Percentiles rank a stretch among this genome's conserved stretches.
Conservation (phyloP, 2,329 filamentous ascomycete genomes). For the Fusarium goolgardi region DNA sequence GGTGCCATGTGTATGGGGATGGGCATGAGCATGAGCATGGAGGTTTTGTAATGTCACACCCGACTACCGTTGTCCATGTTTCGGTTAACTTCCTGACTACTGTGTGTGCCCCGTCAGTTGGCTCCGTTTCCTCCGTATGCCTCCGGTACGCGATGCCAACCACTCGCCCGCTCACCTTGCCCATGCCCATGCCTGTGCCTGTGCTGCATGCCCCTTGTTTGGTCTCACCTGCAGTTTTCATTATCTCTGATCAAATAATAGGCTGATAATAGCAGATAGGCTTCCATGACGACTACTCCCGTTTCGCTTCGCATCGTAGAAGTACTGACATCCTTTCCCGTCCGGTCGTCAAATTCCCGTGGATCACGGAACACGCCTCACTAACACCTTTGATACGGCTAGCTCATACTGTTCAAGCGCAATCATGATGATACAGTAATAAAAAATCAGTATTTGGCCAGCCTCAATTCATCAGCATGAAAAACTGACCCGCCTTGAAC, state of each 20-base stretch:
- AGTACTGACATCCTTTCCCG: conserved; percentile 2
- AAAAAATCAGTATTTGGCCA: conserved; percentile 14
- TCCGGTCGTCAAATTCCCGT: conserved; percentile 28
- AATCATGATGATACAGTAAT: conserved; percentile 11
- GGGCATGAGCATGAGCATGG: background rate
- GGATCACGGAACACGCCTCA: conserved; percentile 18
- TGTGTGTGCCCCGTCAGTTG: conserved; percentile 38
- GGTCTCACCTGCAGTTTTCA: conserved; percentile 1
- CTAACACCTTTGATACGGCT: conserved; percentile 17
- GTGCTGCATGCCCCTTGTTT: conserved; percentile 3
- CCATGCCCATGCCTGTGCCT: background rate
- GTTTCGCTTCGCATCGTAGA: conserved; percentile 12
- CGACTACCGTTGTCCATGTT: conserved; percentile 24
- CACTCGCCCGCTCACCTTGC: conserved; percentile 18
- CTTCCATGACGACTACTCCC: conserved; percentile 24
- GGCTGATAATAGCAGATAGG: background rate
- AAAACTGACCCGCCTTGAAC: conserved; percentile 18
- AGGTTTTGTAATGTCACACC: conserved; percentile 19
- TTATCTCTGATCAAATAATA: conserved; percentile 19
- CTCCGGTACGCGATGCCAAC: conserved; percentile 33
- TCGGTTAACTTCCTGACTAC: conserved; percentile 47
- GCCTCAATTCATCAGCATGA: conserved; percentile 19
- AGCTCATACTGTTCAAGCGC: conserved; percentile 1
- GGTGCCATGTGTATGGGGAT: conserved; percentile 5
- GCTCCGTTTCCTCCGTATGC: conserved; percentile 39